Percentiles rank a stretch among this genome's conserved stretches.
Evolutionary conservation across 176 grass and related monocot genomes (phyloP).

Genomic region (Poa annua): DNA sequence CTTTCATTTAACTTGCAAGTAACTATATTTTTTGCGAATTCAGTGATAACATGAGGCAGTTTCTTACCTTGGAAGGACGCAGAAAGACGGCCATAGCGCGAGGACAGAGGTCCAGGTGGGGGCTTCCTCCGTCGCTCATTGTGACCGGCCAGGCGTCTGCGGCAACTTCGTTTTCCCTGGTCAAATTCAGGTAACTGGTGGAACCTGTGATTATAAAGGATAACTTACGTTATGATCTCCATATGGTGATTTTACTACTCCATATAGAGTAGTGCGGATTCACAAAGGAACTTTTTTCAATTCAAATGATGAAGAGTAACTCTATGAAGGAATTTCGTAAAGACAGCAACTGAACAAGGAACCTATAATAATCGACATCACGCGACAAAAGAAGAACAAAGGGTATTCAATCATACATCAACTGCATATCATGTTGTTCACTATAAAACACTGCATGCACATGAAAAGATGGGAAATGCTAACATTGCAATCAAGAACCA

Average conservation of each 20-base stretch:
- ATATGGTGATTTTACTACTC: not conserved
- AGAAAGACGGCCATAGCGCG: conserved; percentile 60
- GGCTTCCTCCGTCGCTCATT: conserved; percentile 80
- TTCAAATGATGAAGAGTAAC: not conserved
- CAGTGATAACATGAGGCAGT: not conserved
- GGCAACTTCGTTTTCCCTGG: conserved; percentile 88
- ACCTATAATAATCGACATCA: not conserved
- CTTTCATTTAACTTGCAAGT: not conserved
- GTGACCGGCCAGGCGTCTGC: conserved; percentile 73
- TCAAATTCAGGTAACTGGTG: conserved; percentile 90
- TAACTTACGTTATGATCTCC: not conserved
- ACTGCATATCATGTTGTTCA: not conserved
- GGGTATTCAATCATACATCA: not conserved
- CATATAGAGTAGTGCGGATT: not conserved
- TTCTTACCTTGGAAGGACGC: conserved; percentile 70
- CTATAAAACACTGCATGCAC: conserved; percentile 30
- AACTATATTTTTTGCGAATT: not conserved
- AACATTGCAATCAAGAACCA: conserved; percentile 44
- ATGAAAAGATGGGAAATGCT: conserved; percentile 38
- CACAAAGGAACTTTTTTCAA: not conserved
- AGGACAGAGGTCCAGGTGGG: conserved; percentile 59
- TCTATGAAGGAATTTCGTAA: not conserved
- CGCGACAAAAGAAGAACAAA: conserved; percentile 14
- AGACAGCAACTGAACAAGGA: not conserved
- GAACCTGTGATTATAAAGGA: conserved; percentile 58